Conservation (phyloP, 2,329 filamentous ascomycete species). For the Aureobasidium sp. region DNA sequence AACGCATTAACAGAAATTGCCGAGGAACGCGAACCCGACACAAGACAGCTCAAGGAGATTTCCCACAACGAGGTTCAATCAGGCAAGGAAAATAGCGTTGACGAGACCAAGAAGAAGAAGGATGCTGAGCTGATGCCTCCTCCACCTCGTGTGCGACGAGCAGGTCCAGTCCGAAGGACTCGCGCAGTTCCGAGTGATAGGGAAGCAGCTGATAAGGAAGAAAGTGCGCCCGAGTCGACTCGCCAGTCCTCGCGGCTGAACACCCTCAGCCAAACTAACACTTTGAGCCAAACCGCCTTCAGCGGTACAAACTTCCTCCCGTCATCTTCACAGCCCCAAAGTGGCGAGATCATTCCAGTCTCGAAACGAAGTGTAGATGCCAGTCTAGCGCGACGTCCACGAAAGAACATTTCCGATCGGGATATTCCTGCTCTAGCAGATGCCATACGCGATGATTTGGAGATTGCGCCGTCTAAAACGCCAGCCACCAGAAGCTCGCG, state of each 20-base stretch:
- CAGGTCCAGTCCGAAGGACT: constrained; percentile 6
- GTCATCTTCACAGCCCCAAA: constrained; percentile 4
- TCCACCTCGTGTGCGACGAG: constrained; percentile 16
- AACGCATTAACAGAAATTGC: constrained; percentile 30
- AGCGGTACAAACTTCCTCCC: background rate
- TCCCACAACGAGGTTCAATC: constrained; percentile 34
- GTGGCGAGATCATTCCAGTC: constrained; percentile 13
- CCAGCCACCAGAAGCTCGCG: constrained; percentile 13
- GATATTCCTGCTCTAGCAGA: constrained; percentile 5
- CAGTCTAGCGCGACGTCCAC: constrained; percentile 26
- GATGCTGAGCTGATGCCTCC: constrained; percentile 28
- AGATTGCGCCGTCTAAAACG: constrained; percentile 1
- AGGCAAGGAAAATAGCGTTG: background rate
- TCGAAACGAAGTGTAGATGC: constrained; percentile 27
- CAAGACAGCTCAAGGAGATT: constrained; percentile 34
- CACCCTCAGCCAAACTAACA: constrained; percentile 6
- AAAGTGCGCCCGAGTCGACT: background rate
- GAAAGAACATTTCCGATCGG: constrained; percentile 4
- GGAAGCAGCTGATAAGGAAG: constrained; percentile 1
- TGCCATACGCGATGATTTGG: constrained; percentile 6
- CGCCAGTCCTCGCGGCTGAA: constrained; percentile 2
- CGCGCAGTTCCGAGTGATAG: background rate
- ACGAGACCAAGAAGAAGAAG: constrained; percentile 17
- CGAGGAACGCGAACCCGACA: constrained; percentile 34
- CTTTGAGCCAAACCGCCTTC: constrained; percentile 5